Conservation (phyloP, 2,329 filamentous ascomycete genomes). For the Cordyceps cateniannulata region DNA sequence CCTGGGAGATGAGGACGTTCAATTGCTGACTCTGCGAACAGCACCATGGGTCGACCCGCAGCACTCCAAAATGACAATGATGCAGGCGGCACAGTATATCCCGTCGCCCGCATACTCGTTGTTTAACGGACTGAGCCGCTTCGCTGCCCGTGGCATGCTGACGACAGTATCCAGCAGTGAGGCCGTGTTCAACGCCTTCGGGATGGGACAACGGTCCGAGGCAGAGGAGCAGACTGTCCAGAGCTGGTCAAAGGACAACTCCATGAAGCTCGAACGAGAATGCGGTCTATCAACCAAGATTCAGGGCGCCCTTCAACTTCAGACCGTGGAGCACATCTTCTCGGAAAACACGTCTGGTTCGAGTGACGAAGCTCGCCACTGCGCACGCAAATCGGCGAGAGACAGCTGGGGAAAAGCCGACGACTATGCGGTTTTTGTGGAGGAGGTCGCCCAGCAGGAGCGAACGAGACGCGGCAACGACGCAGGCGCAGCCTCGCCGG, state of each 20-base stretch:
- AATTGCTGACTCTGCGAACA: not conserved
- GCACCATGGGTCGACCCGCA: constrained; percentile 15
- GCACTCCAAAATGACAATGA: constrained; percentile 12
- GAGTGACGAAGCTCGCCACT: constrained; percentile 9
- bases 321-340: constrained; percentile 10
- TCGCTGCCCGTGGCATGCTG: constrained; percentile 7
- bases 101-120: constrained; percentile 1
- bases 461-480: not conserved
- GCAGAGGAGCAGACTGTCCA: not conserved
- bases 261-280: not conserved
- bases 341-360: constrained; percentile 7
- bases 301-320: not conserved
- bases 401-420: constrained; percentile 10
- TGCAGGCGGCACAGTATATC: constrained; percentile 9
- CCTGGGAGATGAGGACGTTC: not conserved
- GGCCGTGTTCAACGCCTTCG: constrained; percentile 1
- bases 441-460: constrained; percentile 1
- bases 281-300: constrained; percentile 1
- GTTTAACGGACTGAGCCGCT: constrained; percentile 8
- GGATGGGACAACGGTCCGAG: not conserved
- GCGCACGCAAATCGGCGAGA: constrained; percentile 2
- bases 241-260: not conserved
- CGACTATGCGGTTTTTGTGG: constrained; percentile 7
- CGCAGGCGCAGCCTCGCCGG: not conserved
- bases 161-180: constrained; percentile 9